These are phyloP conservation scores for Geranium brycei DNA, from an alignment of 345 rosid genomes.

Conservation along the genomic window DNA sequence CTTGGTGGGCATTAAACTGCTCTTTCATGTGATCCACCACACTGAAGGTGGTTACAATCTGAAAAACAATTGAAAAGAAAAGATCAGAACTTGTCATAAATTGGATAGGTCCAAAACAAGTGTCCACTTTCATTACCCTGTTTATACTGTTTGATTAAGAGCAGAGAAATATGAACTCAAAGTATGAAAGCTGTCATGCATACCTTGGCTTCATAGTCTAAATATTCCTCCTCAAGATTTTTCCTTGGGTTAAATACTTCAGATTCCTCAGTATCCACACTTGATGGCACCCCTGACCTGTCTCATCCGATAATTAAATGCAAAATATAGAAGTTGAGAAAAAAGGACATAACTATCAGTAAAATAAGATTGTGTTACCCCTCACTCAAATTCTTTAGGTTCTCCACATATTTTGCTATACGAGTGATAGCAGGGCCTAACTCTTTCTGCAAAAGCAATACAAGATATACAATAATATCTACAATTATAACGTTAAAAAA, in stretches of 20 bases:
- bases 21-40: conserved; percentile 85
- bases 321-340: conserved; percentile 10
- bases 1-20: conserved; percentile 49
- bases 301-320: conserved; percentile 10
- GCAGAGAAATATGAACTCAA: neutral
- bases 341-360: conserved; percentile 6
- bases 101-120: too few species aligned
- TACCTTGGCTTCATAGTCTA: conserved; percentile 85
- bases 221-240: conserved; percentile 81
- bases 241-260: conserved; percentile 55
- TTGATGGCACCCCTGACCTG: conserved; percentile 47
- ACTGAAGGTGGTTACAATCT: conserved; percentile 87
- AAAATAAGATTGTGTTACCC: conserved; percentile 30
- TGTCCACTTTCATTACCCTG: too few species aligned
- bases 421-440: conserved; percentile 60
- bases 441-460: conserved; percentile 42
- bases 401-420: conserved; percentile 71
- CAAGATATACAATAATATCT: neutral
- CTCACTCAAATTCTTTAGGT: conserved; percentile 57
- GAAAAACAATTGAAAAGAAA: conserved; percentile 10
- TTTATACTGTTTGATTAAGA: neutral
- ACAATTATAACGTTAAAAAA: neutral
- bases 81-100: neutral
- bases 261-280: conserved; percentile 31
- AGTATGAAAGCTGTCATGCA: conserved; percentile 2